These are phyloP conservation scores for Trichosporon coremiiforme DNA, from an alignment of 1,284 basidiomycete genomes.

Conservation along the genomic window DNA sequence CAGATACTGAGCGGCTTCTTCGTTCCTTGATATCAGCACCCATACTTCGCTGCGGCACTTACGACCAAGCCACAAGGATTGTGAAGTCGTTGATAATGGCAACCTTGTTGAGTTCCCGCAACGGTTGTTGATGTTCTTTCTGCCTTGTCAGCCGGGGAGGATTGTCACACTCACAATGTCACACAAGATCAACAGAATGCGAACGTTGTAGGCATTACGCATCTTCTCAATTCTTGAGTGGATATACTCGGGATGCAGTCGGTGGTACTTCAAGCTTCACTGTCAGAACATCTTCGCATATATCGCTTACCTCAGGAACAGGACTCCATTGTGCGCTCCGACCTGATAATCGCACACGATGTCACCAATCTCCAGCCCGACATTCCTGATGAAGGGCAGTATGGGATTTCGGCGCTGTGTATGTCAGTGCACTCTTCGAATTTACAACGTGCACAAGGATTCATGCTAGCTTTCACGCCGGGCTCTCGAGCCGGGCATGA, in stretches of 20 bases:
- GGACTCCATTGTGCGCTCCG: constrained; percentile 86
- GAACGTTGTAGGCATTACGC: constrained; percentile 74
- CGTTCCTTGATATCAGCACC: constrained; percentile 62
- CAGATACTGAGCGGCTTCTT: constrained; percentile 91
- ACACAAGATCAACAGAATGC: constrained; percentile 87
- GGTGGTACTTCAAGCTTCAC: constrained; percentile 84
- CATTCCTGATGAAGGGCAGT: constrained; percentile 78
- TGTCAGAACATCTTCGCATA: not conserved
- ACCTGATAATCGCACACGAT: constrained; percentile 93
- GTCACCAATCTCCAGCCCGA: constrained; percentile 92
- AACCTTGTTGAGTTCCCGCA: constrained; percentile 92
- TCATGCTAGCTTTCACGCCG: not conserved
- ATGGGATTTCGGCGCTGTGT: constrained; percentile 82
- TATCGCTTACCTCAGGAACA: constrained; percentile 75
- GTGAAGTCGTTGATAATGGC: constrained; percentile 92
- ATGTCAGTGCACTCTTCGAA: constrained; percentile 9
- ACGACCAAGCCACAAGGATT: constrained; percentile 90
- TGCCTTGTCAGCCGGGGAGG: constrained; percentile 1
- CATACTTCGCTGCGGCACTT: constrained; percentile 55
- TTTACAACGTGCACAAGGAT: not conserved
- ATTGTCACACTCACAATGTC: constrained; percentile 71
- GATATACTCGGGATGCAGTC: constrained; percentile 98
- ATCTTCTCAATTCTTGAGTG: constrained; percentile 86
- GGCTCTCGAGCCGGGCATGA: too few relatives aligned
- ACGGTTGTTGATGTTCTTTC: constrained; percentile 86